Conservation (phyloP, 2,329 filamentous ascomycete genomes). For the Diaporthe destruens region DNA sequence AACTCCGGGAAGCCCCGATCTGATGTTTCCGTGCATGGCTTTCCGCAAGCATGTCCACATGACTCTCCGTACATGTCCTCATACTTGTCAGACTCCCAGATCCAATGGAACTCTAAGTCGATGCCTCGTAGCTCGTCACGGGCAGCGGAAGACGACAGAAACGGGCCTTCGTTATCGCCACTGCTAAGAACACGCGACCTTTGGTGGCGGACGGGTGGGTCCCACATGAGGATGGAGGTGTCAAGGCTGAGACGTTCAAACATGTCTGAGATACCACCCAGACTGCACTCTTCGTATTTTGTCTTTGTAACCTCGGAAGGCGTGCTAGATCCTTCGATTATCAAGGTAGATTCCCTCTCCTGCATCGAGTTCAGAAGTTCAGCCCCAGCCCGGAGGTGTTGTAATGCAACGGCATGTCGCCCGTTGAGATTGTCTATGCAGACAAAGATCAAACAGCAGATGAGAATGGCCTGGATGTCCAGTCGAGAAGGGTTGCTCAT, state of each 20-base stretch:
- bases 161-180: background rate
- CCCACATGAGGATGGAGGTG: slow-evolving; percentile 11
- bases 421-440: slow-evolving; percentile 12
- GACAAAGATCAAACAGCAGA: slow-evolving; percentile 21
- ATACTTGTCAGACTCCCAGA: background rate
- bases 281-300: background rate
- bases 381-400: background rate
- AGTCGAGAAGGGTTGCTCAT: slow-evolving; percentile 2
- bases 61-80: background rate
- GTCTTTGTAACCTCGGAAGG: background rate
- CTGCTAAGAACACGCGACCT: background rate
- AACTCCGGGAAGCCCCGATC: background rate
- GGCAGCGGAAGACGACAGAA: slow-evolving; percentile 10
- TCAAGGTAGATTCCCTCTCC: background rate
- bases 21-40: too few relatives aligned
- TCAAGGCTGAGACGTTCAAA: slow-evolving; percentile 21
- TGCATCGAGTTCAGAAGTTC: slow-evolving; percentile 1
- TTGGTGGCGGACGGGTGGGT: background rate
- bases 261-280: slow-evolving; percentile 6
- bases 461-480: slow-evolving; percentile 3
- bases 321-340: background rate
- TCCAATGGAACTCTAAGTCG: background rate
- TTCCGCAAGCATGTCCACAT: too few relatives aligned
- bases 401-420: background rate
- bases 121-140: slow-evolving; percentile 1